Conservation (phyloP, 257 asterid species). For the Ligustrum vulgare region DNA sequence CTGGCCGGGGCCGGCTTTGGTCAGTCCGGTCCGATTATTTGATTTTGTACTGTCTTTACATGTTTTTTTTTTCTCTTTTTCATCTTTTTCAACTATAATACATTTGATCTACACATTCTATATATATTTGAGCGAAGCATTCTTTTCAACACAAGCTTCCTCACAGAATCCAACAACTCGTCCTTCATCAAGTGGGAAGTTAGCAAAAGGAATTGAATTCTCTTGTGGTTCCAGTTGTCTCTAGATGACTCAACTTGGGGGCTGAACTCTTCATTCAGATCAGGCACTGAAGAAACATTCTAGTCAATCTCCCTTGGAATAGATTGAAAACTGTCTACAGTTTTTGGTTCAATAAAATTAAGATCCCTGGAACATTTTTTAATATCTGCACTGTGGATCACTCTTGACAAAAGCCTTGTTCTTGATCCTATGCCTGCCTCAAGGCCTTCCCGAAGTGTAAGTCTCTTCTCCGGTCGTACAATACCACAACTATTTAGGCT, state of each 20-base stretch:
- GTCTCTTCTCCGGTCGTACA: no score
- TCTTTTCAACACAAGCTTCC: no score
- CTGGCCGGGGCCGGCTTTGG: no score
- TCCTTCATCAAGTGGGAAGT: constrained; percentile 52
- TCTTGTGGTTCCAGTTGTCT: constrained; percentile 54
- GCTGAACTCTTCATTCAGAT: constrained; percentile 71
- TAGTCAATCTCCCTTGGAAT: constrained; percentile 72
- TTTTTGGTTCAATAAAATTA: constrained; percentile 33
- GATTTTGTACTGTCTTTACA: no score
- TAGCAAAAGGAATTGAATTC: no score
- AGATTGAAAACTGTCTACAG: constrained; percentile 36
- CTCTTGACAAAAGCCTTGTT: constrained; percentile 54
- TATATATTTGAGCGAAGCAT: no score
- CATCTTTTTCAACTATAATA: no score
- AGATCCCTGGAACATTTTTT: constrained; percentile 37
- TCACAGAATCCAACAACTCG: constrained; percentile 55
- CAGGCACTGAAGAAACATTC: constrained; percentile 76
- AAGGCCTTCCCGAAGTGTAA: constrained; percentile 78
- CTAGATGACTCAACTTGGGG: constrained; percentile 75
- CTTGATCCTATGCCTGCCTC: constrained; percentile 62
- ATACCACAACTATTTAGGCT: constrained; percentile 45
- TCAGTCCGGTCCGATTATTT: no score
- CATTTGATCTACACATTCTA: no score
- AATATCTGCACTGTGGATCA: constrained; percentile 40
- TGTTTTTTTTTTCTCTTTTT: no score